Conservation (phyloP, 352 stramenopile species). For the Globisporangium cederbergense region DNA sequence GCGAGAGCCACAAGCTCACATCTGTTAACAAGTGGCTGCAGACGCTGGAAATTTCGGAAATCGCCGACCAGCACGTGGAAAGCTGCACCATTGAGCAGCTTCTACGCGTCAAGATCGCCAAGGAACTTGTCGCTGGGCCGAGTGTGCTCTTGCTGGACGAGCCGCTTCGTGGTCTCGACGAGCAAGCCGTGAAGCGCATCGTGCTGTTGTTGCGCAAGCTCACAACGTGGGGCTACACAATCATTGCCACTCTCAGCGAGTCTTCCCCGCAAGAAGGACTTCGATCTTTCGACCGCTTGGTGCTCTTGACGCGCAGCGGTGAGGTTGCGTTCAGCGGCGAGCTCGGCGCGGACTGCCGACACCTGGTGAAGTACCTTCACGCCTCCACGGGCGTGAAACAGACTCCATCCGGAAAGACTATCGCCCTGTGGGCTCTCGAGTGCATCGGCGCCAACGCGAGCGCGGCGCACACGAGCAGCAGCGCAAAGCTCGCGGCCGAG, state of each 20-base stretch:
- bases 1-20: conserved; percentile 2
- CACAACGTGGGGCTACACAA: conserved; percentile 8
- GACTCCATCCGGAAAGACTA: conserved; percentile 8
- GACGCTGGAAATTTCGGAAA: conserved; percentile 16
- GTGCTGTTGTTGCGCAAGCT: conserved; percentile 15
- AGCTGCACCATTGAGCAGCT: conserved; percentile 19
- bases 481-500: conserved; percentile 2
- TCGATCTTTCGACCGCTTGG: conserved; percentile 17
- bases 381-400: conserved; percentile 16
- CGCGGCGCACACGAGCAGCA: conserved; percentile 2
- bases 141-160: conserved; percentile 68
- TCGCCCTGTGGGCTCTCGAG: conserved; percentile 17
- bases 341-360: conserved; percentile 13
- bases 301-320: conserved; percentile 18
- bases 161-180: conserved; percentile 70
- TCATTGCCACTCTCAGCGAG: conserved; percentile 20
- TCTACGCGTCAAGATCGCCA: conserved; percentile 38
- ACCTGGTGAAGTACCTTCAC: conserved; percentile 20
- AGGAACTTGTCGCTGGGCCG: conserved; percentile 68
- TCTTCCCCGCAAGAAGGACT: conserved; percentile 13
- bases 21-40: conserved; percentile 16
- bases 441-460: conserved; percentile 12
- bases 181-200: conserved; percentile 40
- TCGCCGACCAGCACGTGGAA: conserved; percentile 19
- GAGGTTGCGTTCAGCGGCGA: conserved; percentile 22